Base-by-base conservation (phyloP, 768 basidiomycete genomes). In the Mrakia blollopis region DNA sequence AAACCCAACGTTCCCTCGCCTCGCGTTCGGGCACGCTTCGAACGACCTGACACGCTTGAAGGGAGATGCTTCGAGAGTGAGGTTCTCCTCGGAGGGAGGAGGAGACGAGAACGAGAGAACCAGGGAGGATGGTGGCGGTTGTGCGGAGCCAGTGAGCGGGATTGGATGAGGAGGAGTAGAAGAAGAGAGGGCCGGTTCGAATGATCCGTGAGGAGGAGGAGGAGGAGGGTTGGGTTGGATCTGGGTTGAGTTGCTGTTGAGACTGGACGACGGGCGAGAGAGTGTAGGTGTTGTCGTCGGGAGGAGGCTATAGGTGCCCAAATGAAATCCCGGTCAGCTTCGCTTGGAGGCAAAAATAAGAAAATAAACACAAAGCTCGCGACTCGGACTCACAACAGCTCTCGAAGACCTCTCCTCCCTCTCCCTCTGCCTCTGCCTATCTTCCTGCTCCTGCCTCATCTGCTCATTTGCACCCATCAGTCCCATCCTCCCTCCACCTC, bases 11-110 rank as follows among this genome's bases (percentile, higher is more conserved):
- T 3, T 65, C 65, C 11, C 47, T 28, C 18, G 77, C 77, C 41
- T 78, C 72, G 4, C 77, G 28, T 47, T 74, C 77, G n/a, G 77
- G 77, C 39, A 78, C 77, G 35, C 52, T 67, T 25, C 77, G 63
- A 21, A 78, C 77, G 52, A 65, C 41, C 6, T 52, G 37, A 35
- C 72, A 65, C 5, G 32, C 61, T 10, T 50, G 39, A 7, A 78
- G 72, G 23, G 41, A 37, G 54, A 52, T 50, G 50, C 35, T 44
- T 28, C 72, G 9, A 18, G 50, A 63, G 52, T 52, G 11, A 23
- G 52, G 30, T 21, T 50, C 61, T 9, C 71, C 71, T 28, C 71
- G 71, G 67, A 73, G 77, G 16, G 77, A 63, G 0, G 73, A 54
- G 3, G 62, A 65, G 16, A 65, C 23, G 52, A 74, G 57, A 16